Percentiles rank a stretch among this genome's conserved stretches.
Evolutionary conservation across 805 yeast species (phyloP).

Genomic region (Hanseniaspora lindneri): DNA sequence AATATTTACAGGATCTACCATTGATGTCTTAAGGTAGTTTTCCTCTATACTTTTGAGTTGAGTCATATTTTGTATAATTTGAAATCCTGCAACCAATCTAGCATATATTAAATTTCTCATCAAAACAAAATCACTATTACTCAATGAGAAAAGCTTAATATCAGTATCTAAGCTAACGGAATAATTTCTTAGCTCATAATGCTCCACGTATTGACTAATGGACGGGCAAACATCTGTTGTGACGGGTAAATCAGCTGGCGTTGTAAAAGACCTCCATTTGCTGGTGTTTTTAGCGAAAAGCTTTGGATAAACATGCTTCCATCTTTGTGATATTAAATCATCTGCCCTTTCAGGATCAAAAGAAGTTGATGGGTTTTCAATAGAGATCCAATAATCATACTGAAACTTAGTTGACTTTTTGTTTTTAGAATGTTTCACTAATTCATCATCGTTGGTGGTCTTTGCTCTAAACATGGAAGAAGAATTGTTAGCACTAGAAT

Average conservation of each 20-base stretch:
- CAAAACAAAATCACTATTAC: constrained; percentile 35
- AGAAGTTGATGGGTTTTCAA: constrained; percentile 67
- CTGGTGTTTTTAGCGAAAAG: constrained; percentile 53
- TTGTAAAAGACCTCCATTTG: constrained; percentile 84
- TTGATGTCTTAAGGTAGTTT: constrained; percentile 19
- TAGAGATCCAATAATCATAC: constrained; percentile 43
- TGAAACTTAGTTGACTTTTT: constrained; percentile 4
- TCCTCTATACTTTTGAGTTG: constrained; percentile 23
- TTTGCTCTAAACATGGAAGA: constrained; percentile 5
- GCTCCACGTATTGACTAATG: constrained; percentile 50
- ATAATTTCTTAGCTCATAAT: constrained; percentile 74
- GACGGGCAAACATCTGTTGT: constrained; percentile 71
- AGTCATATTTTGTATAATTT: constrained; percentile 47
- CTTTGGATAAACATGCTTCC: constrained; percentile 84
- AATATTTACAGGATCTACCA: constrained; percentile 46
- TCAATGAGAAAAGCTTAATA: constrained; percentile 33
- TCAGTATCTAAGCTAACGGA: constrained; percentile 55
- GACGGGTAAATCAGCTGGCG: constrained; percentile 87
- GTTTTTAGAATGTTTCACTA: neutral
- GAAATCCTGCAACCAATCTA: constrained; percentile 78
- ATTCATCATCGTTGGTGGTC: neutral
- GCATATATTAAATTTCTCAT: constrained; percentile 79
- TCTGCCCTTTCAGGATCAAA: constrained; percentile 42
- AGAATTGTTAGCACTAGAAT: neutral
- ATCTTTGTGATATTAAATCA: constrained; percentile 60